Evolutionary conservation across 352 stramenopile species (phyloP), one percentile per base, ranked within the genome.

Genomic region (Pythium angustatum): DNA sequence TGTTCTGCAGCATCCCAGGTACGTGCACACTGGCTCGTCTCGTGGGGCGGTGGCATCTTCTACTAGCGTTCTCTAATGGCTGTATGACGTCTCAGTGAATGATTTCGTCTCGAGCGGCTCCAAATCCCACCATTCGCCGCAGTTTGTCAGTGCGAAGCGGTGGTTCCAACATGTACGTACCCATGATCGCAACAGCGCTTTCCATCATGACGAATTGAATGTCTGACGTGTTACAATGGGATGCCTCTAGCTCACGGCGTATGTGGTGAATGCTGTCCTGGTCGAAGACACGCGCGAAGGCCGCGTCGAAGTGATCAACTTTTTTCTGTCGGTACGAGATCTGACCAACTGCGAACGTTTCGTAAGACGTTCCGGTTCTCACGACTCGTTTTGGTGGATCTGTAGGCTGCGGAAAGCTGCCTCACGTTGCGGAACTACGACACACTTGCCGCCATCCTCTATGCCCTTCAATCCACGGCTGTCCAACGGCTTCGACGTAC

Each of bases 91-190:
- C 31, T 14, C 41, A 94, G 85, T 94, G 12, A 77, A 85, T 52
- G 85, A 94, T 66, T 91, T 94, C n/a, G 65, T 89, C 51, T 72
- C 64, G 21, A 64, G 62, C 9, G 66, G 76, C 21, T 85, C 77
- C 17, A 92, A 90, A 53, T 73, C 75, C 8, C 48, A 62, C 15
- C 79, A 87, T 58, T 88, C 77, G 2, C 28, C 59, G 31, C 73
- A 89, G 26, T 96, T 93, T 51, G 62, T 77, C 34, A 76, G 71
- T 31, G 79, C 83, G 21, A 92, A 87, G 55, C 81, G 78, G 11
- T 96, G 85, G 85, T 94, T 94, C 58, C 85, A 94, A 55, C 84
- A 96, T 63, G 87, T 96, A 77, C 17, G 81, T 69, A 33, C 48
- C 24, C 6, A 34, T 26, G 9, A n/a, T n/a, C n/a, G n/a, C n/a